phyloP scores from a whole-genome alignment of 768 basidiomycete genomes.

The Kwoniella botswanensis region DNA sequence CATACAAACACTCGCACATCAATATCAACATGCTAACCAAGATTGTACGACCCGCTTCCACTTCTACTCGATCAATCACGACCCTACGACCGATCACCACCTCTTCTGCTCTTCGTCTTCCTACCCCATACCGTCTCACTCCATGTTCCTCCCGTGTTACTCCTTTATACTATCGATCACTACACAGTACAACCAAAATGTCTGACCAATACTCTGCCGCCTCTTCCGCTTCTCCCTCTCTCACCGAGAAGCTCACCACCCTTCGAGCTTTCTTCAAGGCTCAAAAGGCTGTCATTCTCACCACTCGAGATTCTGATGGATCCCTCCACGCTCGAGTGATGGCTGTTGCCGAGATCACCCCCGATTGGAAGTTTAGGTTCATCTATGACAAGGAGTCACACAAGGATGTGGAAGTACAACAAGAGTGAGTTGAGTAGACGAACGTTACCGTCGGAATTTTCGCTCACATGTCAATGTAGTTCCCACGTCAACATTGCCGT shows the following conservation, averaged over 20 bases:
- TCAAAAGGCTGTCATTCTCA: slow-evolving; percentile 75
- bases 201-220: slow-evolving; percentile 71
- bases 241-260: slow-evolving; percentile 64
- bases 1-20: neutral
- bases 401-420: slow-evolving; percentile 49
- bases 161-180: slow-evolving; percentile 11
- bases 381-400: slow-evolving; percentile 53
- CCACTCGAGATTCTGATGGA: slow-evolving; percentile 71
- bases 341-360: slow-evolving; percentile 67
- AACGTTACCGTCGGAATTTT: slow-evolving; percentile 12
- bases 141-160: neutral
- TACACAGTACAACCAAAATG: slow-evolving; percentile 44
- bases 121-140: neutral
- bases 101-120: no score
- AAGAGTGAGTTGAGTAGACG: slow-evolving; percentile 47
- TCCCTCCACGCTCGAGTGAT: slow-evolving; percentile 80
- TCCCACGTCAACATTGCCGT: slow-evolving; percentile 82
- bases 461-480: slow-evolving; percentile 51
- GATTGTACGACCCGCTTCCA: neutral
- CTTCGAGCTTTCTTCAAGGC: slow-evolving; percentile 70
- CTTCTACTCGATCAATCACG: slow-evolving; percentile 1
- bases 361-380: slow-evolving; percentile 56
- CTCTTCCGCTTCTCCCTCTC: slow-evolving; percentile 56
- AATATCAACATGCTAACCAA: slow-evolving; percentile 10
- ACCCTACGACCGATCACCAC: slow-evolving; percentile 4